Base-by-base conservation (phyloP, 2,329 filamentous ascomycete genomes). In the Talaromyces marneffei region DNA sequence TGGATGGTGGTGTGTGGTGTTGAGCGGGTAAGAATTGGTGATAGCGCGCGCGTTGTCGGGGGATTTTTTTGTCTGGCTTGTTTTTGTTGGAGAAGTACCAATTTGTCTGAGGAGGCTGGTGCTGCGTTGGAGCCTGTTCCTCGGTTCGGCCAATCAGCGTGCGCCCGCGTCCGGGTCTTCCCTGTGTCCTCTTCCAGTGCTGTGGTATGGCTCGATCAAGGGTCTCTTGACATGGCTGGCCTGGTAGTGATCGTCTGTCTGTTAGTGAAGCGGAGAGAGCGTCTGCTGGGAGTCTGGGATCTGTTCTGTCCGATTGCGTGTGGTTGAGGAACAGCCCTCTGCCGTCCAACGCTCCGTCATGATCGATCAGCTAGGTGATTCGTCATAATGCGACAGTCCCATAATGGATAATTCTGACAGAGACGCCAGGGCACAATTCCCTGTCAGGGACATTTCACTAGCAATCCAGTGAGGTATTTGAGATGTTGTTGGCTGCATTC, bases 111-210 rank as follows among this genome's bases (percentile, higher is more conserved):
- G 33, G 33, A 40, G 52, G 52, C 52, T 55, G 52, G 52, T 37
- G 12, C 40, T 44, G 6, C 12, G 52, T 35, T 37, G 52, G 52
- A 29, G 33, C 52, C 52, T 29, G 52, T 18, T 35, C 6, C 27
- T 20, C 25, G 56, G 56, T 9, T 53, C 57, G 37, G 57, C 57
- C 57, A 59, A 59, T 59, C 57, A 59, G 44, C 57, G 57, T n/a
- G 7, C n/a, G 29, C 12, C 56, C n/a, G 55, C 55, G 31, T 46
- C 33, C 20, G 31, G 44, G 44, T 29, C 29, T 35, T 35, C 46
- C 46, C 33, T 46, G 10, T 52, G 48, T 33, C 18, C 48, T 52
- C 48, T 7, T 52, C 48, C 3, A 31, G 3, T 9, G 46, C n/a
- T 12, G n/a, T 23, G 29, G 48, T 23, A 33, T 25, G 42, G 46